Percentiles rank a stretch among this genome's conserved stretches.
These are phyloP conservation scores for Xerocomus amazonicus DNA, from an alignment of 1,284 basidiomycete genomes.

Conservation along the genomic window DNA sequence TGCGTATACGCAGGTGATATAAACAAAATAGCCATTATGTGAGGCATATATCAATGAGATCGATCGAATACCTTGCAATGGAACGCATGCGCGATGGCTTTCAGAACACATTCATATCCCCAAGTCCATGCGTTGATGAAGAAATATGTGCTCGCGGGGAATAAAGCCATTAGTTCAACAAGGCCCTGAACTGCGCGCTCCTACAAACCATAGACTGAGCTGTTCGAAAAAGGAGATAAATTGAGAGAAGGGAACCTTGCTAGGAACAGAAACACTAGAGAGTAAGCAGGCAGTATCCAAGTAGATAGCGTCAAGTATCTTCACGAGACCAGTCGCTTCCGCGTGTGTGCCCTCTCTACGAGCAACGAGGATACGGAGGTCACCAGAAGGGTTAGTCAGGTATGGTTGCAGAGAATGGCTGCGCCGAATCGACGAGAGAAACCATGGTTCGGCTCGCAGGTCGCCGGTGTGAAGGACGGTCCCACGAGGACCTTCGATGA, in stretches of 20 bases:
- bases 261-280: conserved; percentile 58
- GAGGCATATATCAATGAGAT: not conserved
- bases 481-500: conserved; percentile 72
- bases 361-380: conserved; percentile 27
- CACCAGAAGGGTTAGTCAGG: conserved; percentile 37
- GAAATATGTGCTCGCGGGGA: conserved; percentile 68
- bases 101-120: conserved; percentile 86
- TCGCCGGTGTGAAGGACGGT: conserved; percentile 91
- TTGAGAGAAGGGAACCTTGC: conserved; percentile 50
- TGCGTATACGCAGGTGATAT: conserved; percentile 8
- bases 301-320: conserved; percentile 76
- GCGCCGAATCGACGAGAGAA: conserved; percentile 61
- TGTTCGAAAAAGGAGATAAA: not conserved
- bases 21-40: not conserved
- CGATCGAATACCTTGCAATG: conserved; percentile 45
- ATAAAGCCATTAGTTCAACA: conserved; percentile 63
- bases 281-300: conserved; percentile 79
- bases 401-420: conserved; percentile 75
- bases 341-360: conserved; percentile 25
- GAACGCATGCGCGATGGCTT: conserved; percentile 67
- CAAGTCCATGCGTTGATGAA: conserved; percentile 93
- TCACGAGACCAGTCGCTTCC: conserved; percentile 23
- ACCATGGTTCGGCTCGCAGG: conserved; percentile 81
- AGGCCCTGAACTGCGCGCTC: conserved; percentile 64
- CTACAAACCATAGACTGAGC: conserved; percentile 36